A percentile compares a stretch with the other conserved stretches of the same genome.
Conservation (phyloP, 2,329 filamentous ascomycete genomes). For the Arthrobotrys conoides region DNA sequence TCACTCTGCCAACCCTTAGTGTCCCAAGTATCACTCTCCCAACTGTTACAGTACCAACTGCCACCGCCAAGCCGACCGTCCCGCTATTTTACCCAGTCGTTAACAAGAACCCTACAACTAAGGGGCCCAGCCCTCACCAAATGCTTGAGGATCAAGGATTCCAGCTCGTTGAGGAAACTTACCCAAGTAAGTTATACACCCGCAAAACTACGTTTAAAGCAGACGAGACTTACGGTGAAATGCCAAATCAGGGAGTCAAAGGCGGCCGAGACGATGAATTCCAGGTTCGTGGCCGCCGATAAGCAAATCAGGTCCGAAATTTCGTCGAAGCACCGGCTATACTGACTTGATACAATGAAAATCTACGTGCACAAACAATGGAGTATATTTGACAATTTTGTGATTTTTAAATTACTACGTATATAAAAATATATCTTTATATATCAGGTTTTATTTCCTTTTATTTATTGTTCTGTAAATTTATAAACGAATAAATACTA, state of each 20-base stretch:
- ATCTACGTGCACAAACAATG: too few relatives aligned
- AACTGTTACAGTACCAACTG: constrained; percentile 10
- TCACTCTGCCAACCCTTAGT: constrained; percentile 2
- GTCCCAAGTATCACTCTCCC: constrained; percentile 4
- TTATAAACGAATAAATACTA: too few relatives aligned
- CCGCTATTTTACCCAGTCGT: not conserved
- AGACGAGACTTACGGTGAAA: not conserved
- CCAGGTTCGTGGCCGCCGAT: constrained; percentile 8
- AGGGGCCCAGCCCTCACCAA: constrained; percentile 9
- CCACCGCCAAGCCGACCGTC: not conserved
- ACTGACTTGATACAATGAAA: too few relatives aligned
- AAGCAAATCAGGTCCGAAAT: not conserved
- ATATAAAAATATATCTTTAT: too few relatives aligned
- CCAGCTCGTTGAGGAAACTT: constrained; percentile 12
- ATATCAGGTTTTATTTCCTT: too few relatives aligned
- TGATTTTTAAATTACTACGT: too few relatives aligned
- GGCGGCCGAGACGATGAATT: not conserved
- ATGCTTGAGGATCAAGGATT: constrained; percentile 26
- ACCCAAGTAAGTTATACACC: constrained; percentile 18
- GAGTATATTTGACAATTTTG: too few relatives aligned
- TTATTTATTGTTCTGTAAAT: too few relatives aligned
- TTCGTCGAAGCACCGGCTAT: too few relatives aligned
- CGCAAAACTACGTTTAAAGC: not conserved
- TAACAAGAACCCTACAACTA: constrained; percentile 14
- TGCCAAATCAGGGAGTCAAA: not conserved